A percentile compares a stretch with the other conserved stretches of the same genome.
These are phyloP conservation scores for Skeletonema menzelii DNA, from an alignment of 108 stramenopile genomes.

Conservation along the genomic window DNA sequence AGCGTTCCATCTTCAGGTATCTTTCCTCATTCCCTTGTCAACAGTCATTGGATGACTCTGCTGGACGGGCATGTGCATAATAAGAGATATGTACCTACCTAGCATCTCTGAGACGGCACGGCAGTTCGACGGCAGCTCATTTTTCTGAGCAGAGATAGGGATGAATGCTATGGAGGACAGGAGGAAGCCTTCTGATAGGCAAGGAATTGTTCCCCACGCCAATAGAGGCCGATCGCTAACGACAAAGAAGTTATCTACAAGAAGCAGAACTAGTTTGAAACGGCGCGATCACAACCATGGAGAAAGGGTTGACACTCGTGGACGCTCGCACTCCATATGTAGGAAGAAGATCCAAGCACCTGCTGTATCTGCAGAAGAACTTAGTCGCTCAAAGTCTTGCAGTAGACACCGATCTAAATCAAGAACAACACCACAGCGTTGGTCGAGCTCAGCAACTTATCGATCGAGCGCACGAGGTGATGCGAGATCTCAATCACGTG, in stretches of 20 bases:
- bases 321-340: neutral
- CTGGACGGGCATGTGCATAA: no score
- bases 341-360: neutral
- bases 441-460: neutral
- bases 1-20: no score
- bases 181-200: neutral
- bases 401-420: neutral
- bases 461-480: neutral
- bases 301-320: neutral
- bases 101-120: no score
- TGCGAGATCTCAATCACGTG: neutral
- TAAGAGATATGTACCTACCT: no score
- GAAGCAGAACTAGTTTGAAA: neutral
- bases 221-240: neutral
- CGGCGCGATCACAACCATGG: neutral
- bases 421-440: neutral
- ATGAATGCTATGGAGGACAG: no score
- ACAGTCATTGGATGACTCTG: no score
- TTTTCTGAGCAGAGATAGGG: no score
- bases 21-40: no score
- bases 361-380: neutral
- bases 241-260: neutral
- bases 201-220: neutral
- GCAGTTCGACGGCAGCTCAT: no score
- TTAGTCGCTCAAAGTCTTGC: neutral